Percentiles rank a stretch among this genome's conserved stretches.
Conservation (phyloP, 495 filamentous ascomycete species). For the Apodospora peruviana region DNA sequence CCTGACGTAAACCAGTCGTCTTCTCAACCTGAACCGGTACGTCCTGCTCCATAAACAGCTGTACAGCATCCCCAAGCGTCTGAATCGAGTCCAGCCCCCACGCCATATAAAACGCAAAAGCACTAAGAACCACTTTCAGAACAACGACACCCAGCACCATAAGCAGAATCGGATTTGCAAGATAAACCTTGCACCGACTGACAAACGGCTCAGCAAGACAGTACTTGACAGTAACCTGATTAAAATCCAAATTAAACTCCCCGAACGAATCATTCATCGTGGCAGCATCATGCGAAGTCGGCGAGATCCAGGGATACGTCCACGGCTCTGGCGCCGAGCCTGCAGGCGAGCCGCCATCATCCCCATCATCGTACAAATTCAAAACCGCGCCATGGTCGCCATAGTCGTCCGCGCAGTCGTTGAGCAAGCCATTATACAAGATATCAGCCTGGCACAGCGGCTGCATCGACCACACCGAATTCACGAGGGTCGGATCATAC, state of each 20-base stretch:
- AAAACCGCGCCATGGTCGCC: not conserved
- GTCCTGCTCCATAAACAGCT: not conserved
- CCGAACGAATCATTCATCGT: not conserved
- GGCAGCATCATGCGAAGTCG: not conserved
- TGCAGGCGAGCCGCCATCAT: not conserved
- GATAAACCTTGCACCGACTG: not conserved
- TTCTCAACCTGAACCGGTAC: not conserved
- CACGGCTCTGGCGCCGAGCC: not conserved
- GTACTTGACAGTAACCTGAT: not conserved
- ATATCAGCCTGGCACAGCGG: not conserved
- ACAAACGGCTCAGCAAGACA: not conserved
- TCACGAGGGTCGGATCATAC: not conserved
- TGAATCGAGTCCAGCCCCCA: not conserved
- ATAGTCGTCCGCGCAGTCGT: not conserved
- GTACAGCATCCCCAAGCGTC: not conserved
- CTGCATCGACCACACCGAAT: not conserved
- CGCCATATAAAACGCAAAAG: not conserved
- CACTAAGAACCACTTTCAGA: not conserved
- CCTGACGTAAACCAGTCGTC: not conserved
- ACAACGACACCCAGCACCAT: not conserved
- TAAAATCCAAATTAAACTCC: not conserved
- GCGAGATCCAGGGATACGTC: not conserved
- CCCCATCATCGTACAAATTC: not conserved
- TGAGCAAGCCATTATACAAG: not conserved
- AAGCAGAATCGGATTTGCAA: not conserved